These are phyloP conservation scores for Wolfiporia cocos DNA, from an alignment of 1,284 basidiomycete species.

Conservation along the genomic window DNA sequence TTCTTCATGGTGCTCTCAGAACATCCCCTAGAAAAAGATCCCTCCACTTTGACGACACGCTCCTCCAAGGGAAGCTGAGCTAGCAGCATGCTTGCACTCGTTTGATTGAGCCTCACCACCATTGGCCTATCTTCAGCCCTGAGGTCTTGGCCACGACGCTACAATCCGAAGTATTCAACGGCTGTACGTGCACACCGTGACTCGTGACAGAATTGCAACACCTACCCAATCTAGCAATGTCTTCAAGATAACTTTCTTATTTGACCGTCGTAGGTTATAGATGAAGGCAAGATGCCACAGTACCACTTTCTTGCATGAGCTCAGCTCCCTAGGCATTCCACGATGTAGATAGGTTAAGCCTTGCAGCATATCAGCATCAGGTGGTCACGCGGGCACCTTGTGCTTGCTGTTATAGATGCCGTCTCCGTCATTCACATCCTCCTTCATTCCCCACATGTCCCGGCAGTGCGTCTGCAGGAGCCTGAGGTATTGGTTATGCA, in stretches of 20 bases:
- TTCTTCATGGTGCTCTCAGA: background rate
- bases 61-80: background rate
- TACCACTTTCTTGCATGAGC: background rate
- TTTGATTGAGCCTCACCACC: background rate
- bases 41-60: background rate
- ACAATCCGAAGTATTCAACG: background rate
- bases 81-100: background rate
- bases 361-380: background rate
- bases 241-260: background rate
- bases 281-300: background rate
- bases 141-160: background rate
- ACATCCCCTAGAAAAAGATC: background rate
- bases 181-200: background rate
- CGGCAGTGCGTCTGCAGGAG: conserved; percentile 19
- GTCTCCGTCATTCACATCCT: background rate
- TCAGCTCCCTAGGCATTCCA: background rate
- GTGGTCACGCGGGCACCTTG: background rate
- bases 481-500: conserved; percentile 29
- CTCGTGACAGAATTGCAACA: background rate
- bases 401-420: background rate
- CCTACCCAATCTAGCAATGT: background rate
- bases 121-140: background rate
- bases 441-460: conserved; percentile 22
- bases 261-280: background rate
- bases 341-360: background rate